Conservation (phyloP, 106 monocot species). For the Amphibolis antarctica region DNA sequence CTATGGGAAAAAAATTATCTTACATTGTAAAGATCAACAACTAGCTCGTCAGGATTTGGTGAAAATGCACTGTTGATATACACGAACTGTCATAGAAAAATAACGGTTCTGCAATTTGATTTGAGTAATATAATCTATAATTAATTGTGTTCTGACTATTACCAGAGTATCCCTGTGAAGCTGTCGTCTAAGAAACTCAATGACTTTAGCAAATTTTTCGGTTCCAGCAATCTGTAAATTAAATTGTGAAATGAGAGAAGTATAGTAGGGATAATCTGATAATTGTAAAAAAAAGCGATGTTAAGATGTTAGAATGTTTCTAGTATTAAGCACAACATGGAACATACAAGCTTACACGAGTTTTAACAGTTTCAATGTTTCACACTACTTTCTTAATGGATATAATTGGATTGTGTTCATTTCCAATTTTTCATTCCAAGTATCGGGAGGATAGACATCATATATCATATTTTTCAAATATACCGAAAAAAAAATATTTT, state of each 20-base stretch:
- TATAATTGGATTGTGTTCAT: too few relatives aligned
- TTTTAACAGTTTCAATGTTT: too few relatives aligned
- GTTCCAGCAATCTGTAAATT: conserved; percentile 6
- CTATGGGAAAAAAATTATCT: conserved; percentile 2
- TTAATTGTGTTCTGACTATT: background rate
- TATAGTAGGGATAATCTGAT: too few relatives aligned
- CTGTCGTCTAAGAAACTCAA: conserved; percentile 11
- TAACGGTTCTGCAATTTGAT: background rate
- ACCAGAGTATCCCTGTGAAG: conserved; percentile 84
- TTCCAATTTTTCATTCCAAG: too few relatives aligned
- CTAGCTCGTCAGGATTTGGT: conserved; percentile 90
- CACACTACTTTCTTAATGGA: too few relatives aligned
- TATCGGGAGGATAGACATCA: too few relatives aligned
- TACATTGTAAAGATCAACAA: conserved; percentile 94
- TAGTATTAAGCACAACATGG: too few relatives aligned
- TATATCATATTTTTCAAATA: too few relatives aligned
- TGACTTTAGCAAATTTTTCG: conserved; percentile 7
- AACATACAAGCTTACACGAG: too few relatives aligned
- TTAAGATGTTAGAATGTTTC: too few relatives aligned
- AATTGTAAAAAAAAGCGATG: too few relatives aligned
- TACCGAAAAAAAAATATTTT: too few relatives aligned
- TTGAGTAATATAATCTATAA: background rate
- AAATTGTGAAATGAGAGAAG: background rate
- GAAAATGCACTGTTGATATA: conserved; percentile 96
- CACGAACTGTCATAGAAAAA: conserved; percentile 49